Percentiles rank a stretch among this genome's conserved stretches.
These are phyloP conservation scores for Didymella sp. DNA, from an alignment of 2,329 filamentous ascomycete species.

Conservation along the genomic window DNA sequence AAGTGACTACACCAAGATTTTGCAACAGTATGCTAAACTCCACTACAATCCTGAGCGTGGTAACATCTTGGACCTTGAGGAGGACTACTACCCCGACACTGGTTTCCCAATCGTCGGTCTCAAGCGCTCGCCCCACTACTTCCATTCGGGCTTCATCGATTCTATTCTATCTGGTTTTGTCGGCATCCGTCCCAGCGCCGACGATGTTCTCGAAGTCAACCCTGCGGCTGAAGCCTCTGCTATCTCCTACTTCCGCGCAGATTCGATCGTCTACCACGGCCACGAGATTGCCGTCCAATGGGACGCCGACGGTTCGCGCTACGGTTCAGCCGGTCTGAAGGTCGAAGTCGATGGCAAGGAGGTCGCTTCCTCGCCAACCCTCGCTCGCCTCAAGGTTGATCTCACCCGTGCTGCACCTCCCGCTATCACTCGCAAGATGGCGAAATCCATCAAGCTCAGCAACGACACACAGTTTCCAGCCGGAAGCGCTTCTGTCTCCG, in stretches of 20 bases:
- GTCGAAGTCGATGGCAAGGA: constrained; percentile 48
- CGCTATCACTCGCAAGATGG: constrained; percentile 41
- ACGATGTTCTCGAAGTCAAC: constrained; percentile 52
- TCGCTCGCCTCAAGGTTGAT: constrained; percentile 35
- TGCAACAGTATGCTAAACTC: constrained; percentile 51
- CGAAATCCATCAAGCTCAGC: constrained; percentile 49
- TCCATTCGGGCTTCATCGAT: constrained; percentile 56
- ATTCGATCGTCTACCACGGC: constrained; percentile 54
- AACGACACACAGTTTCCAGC: constrained; percentile 38
- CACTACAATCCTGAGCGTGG: constrained; percentile 49
- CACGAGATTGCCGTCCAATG: constrained; percentile 53
- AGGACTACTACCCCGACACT: constrained; percentile 56
- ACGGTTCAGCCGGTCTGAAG: constrained; percentile 42
- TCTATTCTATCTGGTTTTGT: constrained; percentile 53
- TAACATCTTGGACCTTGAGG: constrained; percentile 50
- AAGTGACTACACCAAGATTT: constrained; percentile 48
- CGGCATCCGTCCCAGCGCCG: constrained; percentile 51
- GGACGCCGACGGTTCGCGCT: constrained; percentile 48
- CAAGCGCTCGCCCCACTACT: constrained; percentile 54
- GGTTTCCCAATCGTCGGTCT: constrained; percentile 53
- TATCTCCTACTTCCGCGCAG: constrained; percentile 52
- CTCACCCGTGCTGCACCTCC: constrained; percentile 32
- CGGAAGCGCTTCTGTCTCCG: constrained; percentile 42
- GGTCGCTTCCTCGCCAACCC: constrained; percentile 38
- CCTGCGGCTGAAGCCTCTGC: constrained; percentile 44